These are phyloP conservation scores for Penicillium goetzii DNA, from an alignment of 495 filamentous ascomycete species.

Conservation along the genomic window DNA sequence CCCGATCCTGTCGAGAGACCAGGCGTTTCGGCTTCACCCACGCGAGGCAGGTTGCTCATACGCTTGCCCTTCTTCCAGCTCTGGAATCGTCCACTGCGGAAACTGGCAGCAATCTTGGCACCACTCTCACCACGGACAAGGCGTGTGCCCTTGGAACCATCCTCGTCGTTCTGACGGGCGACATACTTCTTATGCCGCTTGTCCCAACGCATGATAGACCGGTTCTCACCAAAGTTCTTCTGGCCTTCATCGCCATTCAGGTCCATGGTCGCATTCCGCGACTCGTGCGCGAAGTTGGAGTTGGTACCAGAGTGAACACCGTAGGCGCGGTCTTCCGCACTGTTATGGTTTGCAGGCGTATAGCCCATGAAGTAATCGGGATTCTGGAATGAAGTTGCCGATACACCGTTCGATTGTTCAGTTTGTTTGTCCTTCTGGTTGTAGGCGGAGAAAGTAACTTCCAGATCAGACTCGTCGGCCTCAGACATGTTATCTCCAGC, in stretches of 20 bases:
- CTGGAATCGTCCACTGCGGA: slow-evolving; percentile 92
- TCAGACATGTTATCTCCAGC: slow-evolving; percentile 63
- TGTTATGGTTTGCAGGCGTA: slow-evolving; percentile 71
- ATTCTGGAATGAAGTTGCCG: slow-evolving; percentile 66
- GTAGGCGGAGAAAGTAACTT: slow-evolving; percentile 77
- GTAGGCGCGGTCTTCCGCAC: slow-evolving; percentile 87
- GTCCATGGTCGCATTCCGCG: slow-evolving; percentile 85
- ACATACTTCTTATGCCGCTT: slow-evolving; percentile 97
- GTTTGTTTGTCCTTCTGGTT: slow-evolving; percentile 31
- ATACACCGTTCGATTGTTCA: slow-evolving; percentile 38
- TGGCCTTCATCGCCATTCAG: slow-evolving; percentile 81
- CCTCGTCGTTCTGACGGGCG: slow-evolving; percentile 84
- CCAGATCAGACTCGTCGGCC: slow-evolving; percentile 75
- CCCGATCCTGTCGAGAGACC: slow-evolving; percentile 37
- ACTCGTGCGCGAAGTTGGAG: slow-evolving; percentile 78
- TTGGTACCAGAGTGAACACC: slow-evolving; percentile 82
- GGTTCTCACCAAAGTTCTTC: slow-evolving; percentile 73
- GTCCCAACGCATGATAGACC: slow-evolving; percentile 87
- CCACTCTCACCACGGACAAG: slow-evolving; percentile 90
- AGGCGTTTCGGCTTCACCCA: slow-evolving; percentile 75
- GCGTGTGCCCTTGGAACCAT: slow-evolving; percentile 82
- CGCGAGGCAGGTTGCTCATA: slow-evolving; percentile 72
- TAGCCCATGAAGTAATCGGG: slow-evolving; percentile 96
- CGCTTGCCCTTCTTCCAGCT: slow-evolving; percentile 85
- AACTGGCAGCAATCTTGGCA: slow-evolving; percentile 91